Evolutionary conservation across 805 yeast genomes (phyloP), one percentile per base, ranked within the genome.

Genomic region (Yamadazyma laniorum): DNA sequence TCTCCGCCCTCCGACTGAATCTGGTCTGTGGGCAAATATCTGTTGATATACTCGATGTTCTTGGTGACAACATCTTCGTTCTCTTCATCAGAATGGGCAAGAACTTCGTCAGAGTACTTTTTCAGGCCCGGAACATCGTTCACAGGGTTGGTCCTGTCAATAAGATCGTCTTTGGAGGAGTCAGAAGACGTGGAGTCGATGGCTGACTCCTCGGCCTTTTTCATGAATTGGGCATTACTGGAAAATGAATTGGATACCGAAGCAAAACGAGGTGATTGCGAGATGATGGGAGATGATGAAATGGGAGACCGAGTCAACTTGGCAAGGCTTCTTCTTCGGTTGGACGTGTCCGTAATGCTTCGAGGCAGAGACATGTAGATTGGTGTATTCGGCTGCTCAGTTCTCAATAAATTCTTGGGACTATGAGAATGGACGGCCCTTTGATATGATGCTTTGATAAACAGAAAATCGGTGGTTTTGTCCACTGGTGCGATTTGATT

Each of bases 1-100:
- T 75, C 80, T 11, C 75, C 79, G 6, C 78, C 77, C 25, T 72
- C 77, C 4, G 60, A 42, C 25, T 60, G 60, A 22, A 74, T 2
- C 13, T 29, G 25, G 27, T 38, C 39, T 2, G 23, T 29, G 21
- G 38, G 36, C 25, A 46, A 39, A 22, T 46, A 46, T 18, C 37
- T 37, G 14, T 35, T 35, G 7, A 42, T 26, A 11, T 18, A 13
- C 11, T 11, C 26, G 19, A 34, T 5, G 12, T 16, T 22, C 14
- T 26, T 26, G 2, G 29, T 14, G 16, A 6, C 14, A 7, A 4
- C 19, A 11, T 14, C 25, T 3, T 14, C 18, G 15, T n/a, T 28
- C 14, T 35, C 39, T 5, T 38, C 42, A 8, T 38, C 42, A 9
- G 34, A 32, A 4, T 16, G 13, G 3, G 21, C 33, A 17, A 32